Conservation (phyloP, 139 green algal species). For the Chlorella sp. region DNA sequence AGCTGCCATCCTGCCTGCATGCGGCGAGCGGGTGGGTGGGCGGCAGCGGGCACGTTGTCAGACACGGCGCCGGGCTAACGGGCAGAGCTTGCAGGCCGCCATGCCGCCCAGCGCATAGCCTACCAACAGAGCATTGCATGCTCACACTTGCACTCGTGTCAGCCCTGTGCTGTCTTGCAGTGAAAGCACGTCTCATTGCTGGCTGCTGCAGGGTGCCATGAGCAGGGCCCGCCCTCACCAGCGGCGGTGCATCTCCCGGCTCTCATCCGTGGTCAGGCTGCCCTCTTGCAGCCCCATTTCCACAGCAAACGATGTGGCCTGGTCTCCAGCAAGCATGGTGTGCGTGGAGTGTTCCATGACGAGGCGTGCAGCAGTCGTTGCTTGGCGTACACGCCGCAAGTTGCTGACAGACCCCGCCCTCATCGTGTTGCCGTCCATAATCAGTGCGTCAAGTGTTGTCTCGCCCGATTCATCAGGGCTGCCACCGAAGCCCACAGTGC, state of each 20-base stretch:
- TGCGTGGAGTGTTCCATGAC: conserved; percentile 75
- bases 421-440: conserved; percentile 83
- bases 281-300: conserved; percentile 62
- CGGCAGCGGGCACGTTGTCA: not conserved
- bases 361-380: conserved; percentile 53
- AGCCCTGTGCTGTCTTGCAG: not conserved
- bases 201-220: not conserved
- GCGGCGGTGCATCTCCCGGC: conserved; percentile 1
- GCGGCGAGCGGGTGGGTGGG: not conserved
- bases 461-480: conserved; percentile 47
- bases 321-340: conserved; percentile 66
- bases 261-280: conserved; percentile 60
- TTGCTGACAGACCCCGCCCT: conserved; percentile 65
- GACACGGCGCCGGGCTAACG: not conserved
- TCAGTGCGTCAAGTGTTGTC: conserved; percentile 80
- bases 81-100: not conserved
- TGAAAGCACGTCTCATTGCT: too few relatives aligned
- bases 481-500: conserved; percentile 79
- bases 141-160: not conserved
- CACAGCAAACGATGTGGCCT: conserved; percentile 70
- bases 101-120: not conserved
- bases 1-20: conserved; percentile 28
- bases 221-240: conserved; percentile 42
- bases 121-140: not conserved
- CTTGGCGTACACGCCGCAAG: conserved; percentile 60